Conservation (phyloP, 805 yeast genomes). For the Ogataea pilisensis region DNA sequence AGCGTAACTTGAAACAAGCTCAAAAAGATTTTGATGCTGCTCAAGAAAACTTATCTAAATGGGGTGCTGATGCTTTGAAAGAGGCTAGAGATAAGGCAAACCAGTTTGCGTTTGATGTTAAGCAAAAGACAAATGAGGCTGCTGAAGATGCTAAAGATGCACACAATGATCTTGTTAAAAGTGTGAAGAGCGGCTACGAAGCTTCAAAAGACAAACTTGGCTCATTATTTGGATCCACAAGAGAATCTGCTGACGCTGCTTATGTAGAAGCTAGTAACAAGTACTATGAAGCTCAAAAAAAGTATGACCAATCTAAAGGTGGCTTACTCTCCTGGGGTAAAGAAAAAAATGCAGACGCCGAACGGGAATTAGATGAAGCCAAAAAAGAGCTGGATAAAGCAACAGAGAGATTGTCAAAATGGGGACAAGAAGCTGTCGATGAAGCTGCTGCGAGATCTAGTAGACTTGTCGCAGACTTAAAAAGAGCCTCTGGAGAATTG, state of each 20-base stretch:
- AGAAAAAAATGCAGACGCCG: conserved; percentile 33
- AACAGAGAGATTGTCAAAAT: conserved; percentile 18
- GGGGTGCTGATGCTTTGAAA: conserved; percentile 21
- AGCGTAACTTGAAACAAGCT: conserved; percentile 32
- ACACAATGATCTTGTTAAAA: conserved; percentile 7
- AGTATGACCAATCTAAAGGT: conserved; percentile 28
- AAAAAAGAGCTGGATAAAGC: conserved; percentile 34
- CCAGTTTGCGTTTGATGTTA: conserved; percentile 6
- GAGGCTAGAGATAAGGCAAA: conserved; percentile 16
- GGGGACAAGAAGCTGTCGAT: conserved; percentile 20
- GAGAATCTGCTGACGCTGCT: conserved; percentile 20
- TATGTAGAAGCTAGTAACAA: conserved; percentile 23
- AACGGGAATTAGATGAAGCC: conserved; percentile 33
- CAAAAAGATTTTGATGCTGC: conserved; percentile 34
- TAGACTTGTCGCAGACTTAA: conserved; percentile 6
- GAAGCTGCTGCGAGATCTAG: conserved; percentile 14
- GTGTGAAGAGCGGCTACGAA: conserved; percentile 9
- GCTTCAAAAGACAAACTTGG: conserved; percentile 15
- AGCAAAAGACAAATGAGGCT: conserved; percentile 4
- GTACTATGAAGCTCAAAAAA: conserved; percentile 27
- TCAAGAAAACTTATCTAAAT: conserved; percentile 18
- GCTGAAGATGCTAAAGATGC: conserved; percentile 15
- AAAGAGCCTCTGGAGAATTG: conserved; percentile 7
- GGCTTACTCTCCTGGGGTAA: conserved; percentile 39
- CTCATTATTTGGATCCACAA: conserved; percentile 16